A percentile compares a stretch with the other conserved stretches of the same genome.
These are phyloP conservation scores for Udeniomyces megalosporus DNA, from an alignment of 768 basidiomycete genomes.

Conservation along the genomic window DNA sequence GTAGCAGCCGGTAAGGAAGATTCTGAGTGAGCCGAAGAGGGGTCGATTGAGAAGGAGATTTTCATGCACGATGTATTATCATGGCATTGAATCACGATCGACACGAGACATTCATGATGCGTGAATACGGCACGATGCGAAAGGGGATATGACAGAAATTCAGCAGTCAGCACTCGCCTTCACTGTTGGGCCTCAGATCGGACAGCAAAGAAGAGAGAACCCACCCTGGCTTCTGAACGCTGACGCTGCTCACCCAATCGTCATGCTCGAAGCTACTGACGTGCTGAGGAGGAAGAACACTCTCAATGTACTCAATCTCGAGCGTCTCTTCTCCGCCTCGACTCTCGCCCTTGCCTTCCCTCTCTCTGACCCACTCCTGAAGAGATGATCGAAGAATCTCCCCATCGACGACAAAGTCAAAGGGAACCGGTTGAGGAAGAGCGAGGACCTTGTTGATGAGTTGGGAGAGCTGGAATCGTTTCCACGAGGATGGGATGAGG, in stretches of 20 bases:
- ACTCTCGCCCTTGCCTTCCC: conserved; percentile 44
- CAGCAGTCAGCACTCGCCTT: not conserved
- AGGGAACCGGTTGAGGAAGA: conserved; percentile 48
- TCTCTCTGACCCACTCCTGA: conserved; percentile 55
- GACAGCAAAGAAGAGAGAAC: not conserved
- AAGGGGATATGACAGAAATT: too few relatives aligned
- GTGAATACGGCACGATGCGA: too few relatives aligned
- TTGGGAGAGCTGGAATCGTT: conserved; percentile 89
- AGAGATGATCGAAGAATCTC: conserved; percentile 57
- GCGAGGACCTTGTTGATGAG: conserved; percentile 86
- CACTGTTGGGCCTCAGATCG: too few relatives aligned
- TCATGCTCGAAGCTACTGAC: conserved; percentile 67
- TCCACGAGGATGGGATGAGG: conserved; percentile 79
- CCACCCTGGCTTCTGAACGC: conserved; percentile 44
- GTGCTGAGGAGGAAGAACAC: conserved; percentile 68
- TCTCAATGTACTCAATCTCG: conserved; percentile 82
- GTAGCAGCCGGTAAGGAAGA: conserved; percentile 63
- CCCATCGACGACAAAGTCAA: conserved; percentile 81
- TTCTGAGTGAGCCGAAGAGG: conserved; percentile 30
- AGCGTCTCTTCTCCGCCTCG: conserved; percentile 58
- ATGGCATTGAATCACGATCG: too few relatives aligned
- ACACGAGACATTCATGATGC: too few relatives aligned
- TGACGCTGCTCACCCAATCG: conserved; percentile 82
- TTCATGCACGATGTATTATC: too few relatives aligned
- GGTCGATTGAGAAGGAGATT: too few relatives aligned